Evolutionary conservation across 345 rosid species (phyloP), one percentile per base, ranked within the genome.

Genomic region (Iberis pinnata): DNA sequence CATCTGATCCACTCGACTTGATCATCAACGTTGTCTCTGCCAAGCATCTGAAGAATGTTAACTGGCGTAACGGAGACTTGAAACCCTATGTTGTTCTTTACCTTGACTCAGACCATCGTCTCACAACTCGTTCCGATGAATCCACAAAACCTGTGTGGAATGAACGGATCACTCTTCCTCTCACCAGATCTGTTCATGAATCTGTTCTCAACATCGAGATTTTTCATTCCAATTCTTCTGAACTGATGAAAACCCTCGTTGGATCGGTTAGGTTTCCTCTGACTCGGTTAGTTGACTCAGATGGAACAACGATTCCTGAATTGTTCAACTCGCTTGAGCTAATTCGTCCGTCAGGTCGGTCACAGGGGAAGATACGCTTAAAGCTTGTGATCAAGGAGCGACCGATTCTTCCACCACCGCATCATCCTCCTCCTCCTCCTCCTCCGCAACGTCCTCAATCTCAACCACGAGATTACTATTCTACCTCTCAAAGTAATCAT

Each of bases 291-390:
- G 24, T 73, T 24, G 80, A 76, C 18, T 75, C 78, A 4, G 80
- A 53, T 35, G 73, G 71, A 1, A 1, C 64, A 9, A 53, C 53
- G 56, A 3, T 41, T 32, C 74, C 73, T 0, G 71, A 49, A 58
- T 29, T 58, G 59, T 24, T 15, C 42, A 27, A 37, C 26, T 17
- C 79, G 64, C 70, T 83, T 33, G 70, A 75, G 64, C 76, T 80
- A 12, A 57, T 73, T 44, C 90, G 80, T 41, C 84, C 90, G 1
- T 83, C 84, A 4, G 86, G 87, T 20, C 69, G 90, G 4, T 74
- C 76, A 0, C 90, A 83, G 29, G 86, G 90, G 20, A 83, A 80
- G 58, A 41, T 83, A 25, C 79, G 82, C 7, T 41, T 78, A 19
- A 62, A 65, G 33, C 76, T 80, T 33, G 55, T 50, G 12, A 49